Percentiles rank a stretch among this genome's conserved stretches.
These are phyloP conservation scores for Adenanthera pavonina DNA, from an alignment of 306 rosid genomes.

Conservation along the genomic window DNA sequence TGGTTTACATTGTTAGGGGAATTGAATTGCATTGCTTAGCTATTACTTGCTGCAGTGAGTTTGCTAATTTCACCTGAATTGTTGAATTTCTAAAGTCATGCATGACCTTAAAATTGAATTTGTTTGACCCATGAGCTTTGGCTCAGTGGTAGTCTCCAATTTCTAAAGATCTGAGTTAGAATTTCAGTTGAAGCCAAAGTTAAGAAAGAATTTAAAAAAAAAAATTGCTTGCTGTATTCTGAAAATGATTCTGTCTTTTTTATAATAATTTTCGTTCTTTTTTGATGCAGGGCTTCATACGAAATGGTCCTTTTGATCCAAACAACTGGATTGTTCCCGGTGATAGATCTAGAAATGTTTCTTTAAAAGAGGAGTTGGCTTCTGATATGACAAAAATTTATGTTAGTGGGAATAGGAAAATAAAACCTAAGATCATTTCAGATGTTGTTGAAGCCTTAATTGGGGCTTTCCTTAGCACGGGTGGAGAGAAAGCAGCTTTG, in stretches of 20 bases:
- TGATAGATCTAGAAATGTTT: conserved; percentile 33
- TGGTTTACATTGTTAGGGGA: background rate
- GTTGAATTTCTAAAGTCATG: background rate
- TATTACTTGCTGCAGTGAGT: background rate
- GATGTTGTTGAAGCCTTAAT: conserved; percentile 94
- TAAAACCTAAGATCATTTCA: conserved; percentile 65
- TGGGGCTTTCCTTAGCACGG: conserved; percentile 78
- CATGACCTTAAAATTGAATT: conserved; percentile 6
- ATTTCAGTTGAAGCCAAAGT: background rate
- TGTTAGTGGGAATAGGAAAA: conserved; percentile 50
- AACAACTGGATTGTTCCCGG: conserved; percentile 75
- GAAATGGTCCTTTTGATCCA: conserved; percentile 67
- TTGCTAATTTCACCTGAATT: background rate
- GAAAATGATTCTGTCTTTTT: background rate
- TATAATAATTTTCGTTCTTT: conserved; percentile 20
- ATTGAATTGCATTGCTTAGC: conserved; percentile 16
- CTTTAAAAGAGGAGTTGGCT: conserved; percentile 49
- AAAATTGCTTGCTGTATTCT: conserved; percentile 4
- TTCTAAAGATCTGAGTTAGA: background rate
- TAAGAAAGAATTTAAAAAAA: background rate
- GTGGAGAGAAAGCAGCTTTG: conserved; percentile 76
- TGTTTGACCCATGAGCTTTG: background rate
- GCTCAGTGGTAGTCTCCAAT: background rate
- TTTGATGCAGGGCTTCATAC: conserved; percentile 77
- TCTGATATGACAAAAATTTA: conserved; percentile 41